A percentile compares a stretch with the other conserved stretches of the same genome.
Conservation (phyloP, 257 asterid species). For the Catharanthus roseus region DNA sequence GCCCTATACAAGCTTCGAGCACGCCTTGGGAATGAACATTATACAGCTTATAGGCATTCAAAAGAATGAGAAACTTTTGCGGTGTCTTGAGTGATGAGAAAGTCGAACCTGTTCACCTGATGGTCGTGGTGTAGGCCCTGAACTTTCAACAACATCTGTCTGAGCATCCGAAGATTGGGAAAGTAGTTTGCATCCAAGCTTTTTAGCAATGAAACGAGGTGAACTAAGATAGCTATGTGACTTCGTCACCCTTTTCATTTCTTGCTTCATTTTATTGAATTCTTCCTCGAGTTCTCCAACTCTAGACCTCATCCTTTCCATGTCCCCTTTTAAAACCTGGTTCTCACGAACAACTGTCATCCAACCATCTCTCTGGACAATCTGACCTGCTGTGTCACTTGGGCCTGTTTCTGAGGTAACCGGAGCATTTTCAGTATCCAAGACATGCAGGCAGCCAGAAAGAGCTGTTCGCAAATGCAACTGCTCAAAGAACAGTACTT, state of each 20-base stretch:
- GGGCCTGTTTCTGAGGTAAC: conserved; percentile 31
- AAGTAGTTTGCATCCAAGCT: conserved; percentile 51
- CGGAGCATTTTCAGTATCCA: conserved; percentile 71
- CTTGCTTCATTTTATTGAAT: conserved; percentile 66
- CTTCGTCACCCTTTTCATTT: conserved; percentile 74
- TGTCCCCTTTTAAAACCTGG: conserved; percentile 68
- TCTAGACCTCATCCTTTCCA: conserved; percentile 80
- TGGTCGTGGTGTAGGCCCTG: conserved; percentile 53
- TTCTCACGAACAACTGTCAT: conserved; percentile 75
- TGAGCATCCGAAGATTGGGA: conserved; percentile 51
- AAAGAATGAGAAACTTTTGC: conserved; percentile 55
- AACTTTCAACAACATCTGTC: conserved; percentile 50
- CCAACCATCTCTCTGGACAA: conserved; percentile 81
- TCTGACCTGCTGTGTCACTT: conserved; percentile 40
- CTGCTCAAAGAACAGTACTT: conserved; percentile 92
- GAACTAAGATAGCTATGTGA: conserved; percentile 60
- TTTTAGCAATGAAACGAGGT: conserved; percentile 45
- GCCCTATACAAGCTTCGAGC: background rate
- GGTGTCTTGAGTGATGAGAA: conserved; percentile 39
- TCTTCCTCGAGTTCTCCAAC: conserved; percentile 91
- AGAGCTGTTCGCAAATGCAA: conserved; percentile 81
- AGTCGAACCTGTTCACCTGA: conserved; percentile 49
- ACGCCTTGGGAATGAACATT: background rate
- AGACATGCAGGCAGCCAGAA: conserved; percentile 65
- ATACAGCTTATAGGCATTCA: conserved; percentile 18